Evolutionary conservation across 106 monocot genomes (phyloP), one percentile per base, ranked within the genome.

Genomic region (Platanthera guangdongensis): DNA sequence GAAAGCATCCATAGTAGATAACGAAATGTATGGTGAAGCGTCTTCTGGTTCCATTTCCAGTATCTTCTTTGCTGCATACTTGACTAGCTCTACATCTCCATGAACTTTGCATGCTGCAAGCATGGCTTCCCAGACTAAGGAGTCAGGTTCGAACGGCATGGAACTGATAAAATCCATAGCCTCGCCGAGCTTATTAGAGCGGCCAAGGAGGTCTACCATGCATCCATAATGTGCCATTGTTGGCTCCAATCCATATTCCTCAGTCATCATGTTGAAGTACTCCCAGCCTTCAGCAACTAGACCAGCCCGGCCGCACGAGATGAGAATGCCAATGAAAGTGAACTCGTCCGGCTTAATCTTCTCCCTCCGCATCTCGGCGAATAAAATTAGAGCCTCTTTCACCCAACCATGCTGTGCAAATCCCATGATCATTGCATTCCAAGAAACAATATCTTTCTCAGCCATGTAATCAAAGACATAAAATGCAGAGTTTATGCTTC

Each of bases 151-250:
- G 68, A 68, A 75, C 6, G 87, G 80, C 80, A 87, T 82, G 49
- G 68, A 21, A 54, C 80, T 54, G 52, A 89, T 87, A 68, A 93
- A 86, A 5, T 84, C 76, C 47, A 89, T 18, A 0, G 89, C 89
- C 50, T 93, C 89, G 15, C 71, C 7, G 48, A 90, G 82, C 74
- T 45, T 87, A 30, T 89, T 84, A 5, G 86, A 79, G 30, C 85
- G 92, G 30, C 85, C 89, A 64, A 87, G 80, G 52, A 92, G 52
- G 80, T 92, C 87, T 52, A 89, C 83, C 84, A 89, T 87, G 62
- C 89, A 92, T 9, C 87, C 83, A 53, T 84, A 89, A 47, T 93
- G 92, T 57, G 82, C 87, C 85, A 86, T 78, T 62, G 80, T 86
- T 0, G 85, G 89, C 68, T 82, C 78, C 53, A 90, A 21, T 51